Evolutionary conservation across 2,329 filamentous ascomycete species (phyloP), one percentile per base, ranked within the genome.

Genomic region (Paecilomyces formosus): DNA sequence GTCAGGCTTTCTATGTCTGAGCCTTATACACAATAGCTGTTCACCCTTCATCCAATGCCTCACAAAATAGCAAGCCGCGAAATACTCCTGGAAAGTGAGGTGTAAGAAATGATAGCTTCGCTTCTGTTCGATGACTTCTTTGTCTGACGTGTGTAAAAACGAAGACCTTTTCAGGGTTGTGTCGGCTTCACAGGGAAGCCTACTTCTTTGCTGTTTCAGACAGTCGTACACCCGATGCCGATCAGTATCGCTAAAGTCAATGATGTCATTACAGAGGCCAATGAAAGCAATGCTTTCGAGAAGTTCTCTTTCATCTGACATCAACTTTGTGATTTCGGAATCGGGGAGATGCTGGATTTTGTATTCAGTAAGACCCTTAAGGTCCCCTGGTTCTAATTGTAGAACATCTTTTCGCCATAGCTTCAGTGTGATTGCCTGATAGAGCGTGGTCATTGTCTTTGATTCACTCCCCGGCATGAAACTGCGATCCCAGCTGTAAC

Each of bases 31-130:
- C 9, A 13, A 2, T 12, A 35, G 33, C 33, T 35, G 33, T 35
- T 35, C 33, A 12, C 33, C 33, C 1, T 35, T 35, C 33, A 53
- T 61, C 69, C 70, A 73, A n/a, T 70, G 63, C 52, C 61, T 63
- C 24, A 67, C 66, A 57, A 74, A 74, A 60, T 74, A 74, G 45
- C 59, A 62, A 12, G 73, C 74, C 0, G 69, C 73, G 63, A 76
- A 76, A 57, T 66, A 76, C 60, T 76, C 74, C 57, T 76, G 72
- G 61, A 72, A 75, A 0, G 74, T 76, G 13, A 75, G 60, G 56
- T 77, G 73, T 33, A 76, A 24, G 53, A 77, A 76, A 57, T 75
- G 71, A 56, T 74, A 76, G 30, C 53, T 67, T 56, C 53, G 62
- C 13, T 63, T 28, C 15, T 57, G 5, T 35, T 35, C 33, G 7